phyloP scores from a whole-genome alignment of 2,329 filamentous ascomycete genomes.

The Daldinia eschscholtzii region DNA sequence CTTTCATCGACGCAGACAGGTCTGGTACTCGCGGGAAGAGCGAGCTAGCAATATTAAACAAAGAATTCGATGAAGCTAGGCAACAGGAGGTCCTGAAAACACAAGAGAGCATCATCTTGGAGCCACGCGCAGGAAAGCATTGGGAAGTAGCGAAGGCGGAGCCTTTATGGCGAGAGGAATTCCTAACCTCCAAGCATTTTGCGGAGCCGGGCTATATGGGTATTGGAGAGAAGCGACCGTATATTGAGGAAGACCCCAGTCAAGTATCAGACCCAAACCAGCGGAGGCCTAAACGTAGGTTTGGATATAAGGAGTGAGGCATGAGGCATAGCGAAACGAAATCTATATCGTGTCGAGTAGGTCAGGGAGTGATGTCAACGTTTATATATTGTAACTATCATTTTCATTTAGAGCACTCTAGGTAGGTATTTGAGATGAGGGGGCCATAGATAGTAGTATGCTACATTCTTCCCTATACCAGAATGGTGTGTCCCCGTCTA shows the following conservation, averaged over 20 bases:
- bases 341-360: neutral
- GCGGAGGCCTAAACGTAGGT: neutral
- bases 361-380: neutral
- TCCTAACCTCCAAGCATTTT: slow-evolving; percentile 18
- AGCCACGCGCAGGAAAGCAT: slow-evolving; percentile 41
- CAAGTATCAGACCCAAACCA: neutral
- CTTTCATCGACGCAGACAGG: slow-evolving; percentile 46
- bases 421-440: neutral
- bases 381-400: neutral
- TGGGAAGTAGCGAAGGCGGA: neutral
- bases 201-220: neutral
- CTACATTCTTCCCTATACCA: neutral
- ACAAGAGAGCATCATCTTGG: slow-evolving; percentile 30
- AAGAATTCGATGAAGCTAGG: slow-evolving; percentile 3
- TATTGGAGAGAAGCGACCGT: neutral
- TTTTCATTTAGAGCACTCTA: neutral
- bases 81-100: neutral
- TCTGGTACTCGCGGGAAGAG: slow-evolving; percentile 40
- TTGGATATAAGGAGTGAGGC: neutral
- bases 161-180: slow-evolving; percentile 16
- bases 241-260: neutral
- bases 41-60: slow-evolving; percentile 42
- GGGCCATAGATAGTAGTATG: neutral
- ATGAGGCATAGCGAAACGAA: neutral
- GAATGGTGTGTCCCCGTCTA: neutral